Evolutionary conservation across 1,284 basidiomycete species (phyloP).

Genomic region (Fomitiporia mediterranea): DNA sequence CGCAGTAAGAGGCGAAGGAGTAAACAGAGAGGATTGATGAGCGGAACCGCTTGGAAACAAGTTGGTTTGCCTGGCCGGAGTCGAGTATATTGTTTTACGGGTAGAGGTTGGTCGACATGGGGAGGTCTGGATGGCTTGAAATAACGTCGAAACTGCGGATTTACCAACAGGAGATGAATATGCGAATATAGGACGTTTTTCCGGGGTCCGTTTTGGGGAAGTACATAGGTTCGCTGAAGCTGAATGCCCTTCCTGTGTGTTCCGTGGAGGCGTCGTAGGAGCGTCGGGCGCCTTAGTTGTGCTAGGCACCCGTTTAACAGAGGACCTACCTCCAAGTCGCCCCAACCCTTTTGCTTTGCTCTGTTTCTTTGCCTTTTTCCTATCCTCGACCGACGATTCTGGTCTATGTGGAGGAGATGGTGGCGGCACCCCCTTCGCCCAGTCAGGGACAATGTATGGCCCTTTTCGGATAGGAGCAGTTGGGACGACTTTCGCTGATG

Average conservation of each 20-base stretch:
- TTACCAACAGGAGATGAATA: constrained; percentile 18
- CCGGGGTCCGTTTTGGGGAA: background rate
- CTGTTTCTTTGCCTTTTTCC: constrained; percentile 5
- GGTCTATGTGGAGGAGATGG: constrained; percentile 10
- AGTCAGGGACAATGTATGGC: constrained; percentile 18
- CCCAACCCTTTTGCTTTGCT: constrained; percentile 15
- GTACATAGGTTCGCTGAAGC: background rate
- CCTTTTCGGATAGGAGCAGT: constrained; percentile 11
- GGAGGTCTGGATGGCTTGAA: constrained; percentile 20
- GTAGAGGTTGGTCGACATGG: constrained; percentile 9
- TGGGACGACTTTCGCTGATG: background rate
- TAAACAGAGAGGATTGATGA: constrained; percentile 14
- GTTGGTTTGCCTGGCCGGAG: background rate
- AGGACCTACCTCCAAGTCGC: constrained; percentile 13
- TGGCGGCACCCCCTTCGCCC: constrained; percentile 17
- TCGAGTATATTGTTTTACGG: constrained; percentile 1
- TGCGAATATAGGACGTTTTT: constrained; percentile 15
- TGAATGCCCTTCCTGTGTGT: background rate
- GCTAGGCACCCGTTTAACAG: background rate
- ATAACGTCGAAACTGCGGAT: constrained; percentile 4
- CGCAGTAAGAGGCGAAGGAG: constrained; percentile 13
- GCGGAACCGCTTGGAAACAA: constrained; percentile 8
- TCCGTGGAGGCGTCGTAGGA: background rate
- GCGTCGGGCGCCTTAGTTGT: background rate
- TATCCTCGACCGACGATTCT: background rate